Base-by-base conservation (phyloP, 306 rosid genomes). In the Vigna radiata region DNA sequence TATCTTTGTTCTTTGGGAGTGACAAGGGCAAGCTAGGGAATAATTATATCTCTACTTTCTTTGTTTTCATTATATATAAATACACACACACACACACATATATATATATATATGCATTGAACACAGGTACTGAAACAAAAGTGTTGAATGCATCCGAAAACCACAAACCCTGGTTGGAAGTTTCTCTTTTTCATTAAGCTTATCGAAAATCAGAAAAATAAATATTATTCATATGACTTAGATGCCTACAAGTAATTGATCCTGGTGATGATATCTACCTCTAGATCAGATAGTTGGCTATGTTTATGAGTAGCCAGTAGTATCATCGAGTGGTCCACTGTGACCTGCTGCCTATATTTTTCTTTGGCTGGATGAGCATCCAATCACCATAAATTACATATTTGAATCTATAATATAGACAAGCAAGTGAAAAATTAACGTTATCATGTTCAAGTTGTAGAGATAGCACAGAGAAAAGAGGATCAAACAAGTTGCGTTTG, bases 291-390 rank as follows among this genome's bases (percentile, higher is more conserved):
- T 83, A 75, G 81, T 43, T 83, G 76, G 79, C 71, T 75, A 70
- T 79, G 83, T 50, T 70, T 77, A 70, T 83, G 83, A 83, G 55
- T 52, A 58, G 72, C 68, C 52, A 49, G 80, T 83, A 48, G 73
- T 39, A 73, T 77, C 67, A 67, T 72, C 54, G 72, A 54, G 85
- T 81, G 88, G 85, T 85, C 88, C 88, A 81, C 17, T 27, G 48
- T 67, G 84, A 71, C 75, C 23, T 56, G 21, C 75, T 75, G 79
- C 50, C 69, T 54, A 54, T 71, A 72, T 77, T 72, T 77, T 72
- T 75, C 65, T 69, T 79, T 74, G 70, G 84, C 68, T 80, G 80
- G 82, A 72, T 77, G 63, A 70, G 73, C 54, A 66, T 54, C 73
- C 85, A 76, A 80, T 63, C 65, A 72, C 72, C 72, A 81, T 41